These are phyloP conservation scores for Eucalyptus grandis DNA, from an alignment of 345 rosid genomes.

Conservation along the genomic window DNA sequence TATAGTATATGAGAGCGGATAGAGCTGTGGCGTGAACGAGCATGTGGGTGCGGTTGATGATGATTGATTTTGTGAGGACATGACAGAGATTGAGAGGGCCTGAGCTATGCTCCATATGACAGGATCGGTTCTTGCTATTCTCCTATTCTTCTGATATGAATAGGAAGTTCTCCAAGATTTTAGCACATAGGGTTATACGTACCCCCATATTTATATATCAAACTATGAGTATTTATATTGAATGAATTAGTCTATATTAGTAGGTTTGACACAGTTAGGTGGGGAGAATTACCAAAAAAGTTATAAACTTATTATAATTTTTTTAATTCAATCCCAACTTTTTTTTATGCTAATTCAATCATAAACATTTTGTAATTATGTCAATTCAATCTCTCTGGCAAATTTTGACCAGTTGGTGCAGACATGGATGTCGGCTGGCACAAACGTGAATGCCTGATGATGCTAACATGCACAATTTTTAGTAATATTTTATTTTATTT, in stretches of 20 bases:
- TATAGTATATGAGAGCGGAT: slow-evolving; percentile 4
- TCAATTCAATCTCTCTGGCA: too few relatives aligned
- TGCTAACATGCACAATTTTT: too few relatives aligned
- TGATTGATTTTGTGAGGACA: background rate
- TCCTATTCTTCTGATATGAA: background rate
- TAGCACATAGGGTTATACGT: background rate
- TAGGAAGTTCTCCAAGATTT: background rate
- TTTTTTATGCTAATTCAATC: too few relatives aligned
- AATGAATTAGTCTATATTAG: background rate
- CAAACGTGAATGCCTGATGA: fast-evolving
- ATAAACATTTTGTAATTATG: too few relatives aligned
- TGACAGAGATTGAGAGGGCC: slow-evolving; percentile 13
- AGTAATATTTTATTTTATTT: too few relatives aligned
- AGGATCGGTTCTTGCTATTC: background rate
- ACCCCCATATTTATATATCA: background rate
- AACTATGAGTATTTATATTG: background rate
- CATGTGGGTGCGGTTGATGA: slow-evolving; percentile 9
- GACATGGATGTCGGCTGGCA: fast-evolving
- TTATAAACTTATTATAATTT: too few relatives aligned
- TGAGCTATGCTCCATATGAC: background rate
- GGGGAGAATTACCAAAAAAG: too few relatives aligned
- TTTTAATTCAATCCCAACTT: too few relatives aligned
- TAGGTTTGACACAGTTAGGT: background rate
- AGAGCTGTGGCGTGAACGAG: slow-evolving; percentile 13
- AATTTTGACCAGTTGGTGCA: too few relatives aligned